Evolutionary conservation across 371 early-diverging fungal genomes (phyloP), one percentile per base, ranked within the genome.

Genomic region (Catenaria anguillulae): DNA sequence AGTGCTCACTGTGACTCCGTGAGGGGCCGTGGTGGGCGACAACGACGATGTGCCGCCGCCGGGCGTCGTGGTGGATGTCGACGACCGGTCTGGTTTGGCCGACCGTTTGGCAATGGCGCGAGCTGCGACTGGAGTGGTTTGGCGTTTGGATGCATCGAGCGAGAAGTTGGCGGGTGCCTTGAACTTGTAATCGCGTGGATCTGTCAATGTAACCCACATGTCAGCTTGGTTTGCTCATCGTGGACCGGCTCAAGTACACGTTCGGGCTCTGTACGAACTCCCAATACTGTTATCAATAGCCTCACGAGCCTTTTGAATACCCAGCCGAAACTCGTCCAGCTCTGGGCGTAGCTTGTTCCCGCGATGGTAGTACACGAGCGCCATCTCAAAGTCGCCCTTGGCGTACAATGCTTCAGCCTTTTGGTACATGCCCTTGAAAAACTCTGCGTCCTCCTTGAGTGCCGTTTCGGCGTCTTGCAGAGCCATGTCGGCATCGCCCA

Each of bases 231-330:
- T n/a, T n/a, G n/a, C n/a, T n/a, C n/a, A n/a, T n/a, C n/a, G n/a
- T n/a, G n/a, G n/a, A n/a, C n/a, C n/a, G n/a, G n/a, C n/a, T n/a
- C n/a, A n/a, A n/a, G n/a, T n/a, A n/a, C n/a, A n/a, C n/a, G 21
- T 60, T 48, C 23, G 40, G n/a, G n/a, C n/a, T n/a, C n/a, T n/a
- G n/a, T n/a, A n/a, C n/a, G n/a, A 31, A 65, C 73, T 75, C 1
- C 75, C 76, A 36, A 78, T 77, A 21, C 73, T 65, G 66, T 76
- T 76, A 46, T 78, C 72, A 58, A 78, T 78, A n/a, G 78, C 78
- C 64, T 78, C 78, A 17, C 77, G 60, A 15, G 70, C 63, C 63
- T 76, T 76, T 58, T 73, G 75, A 26, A 78, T 76, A 17, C 78
- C 78, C 40, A 71, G 59, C 34, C 77, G 62, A 55, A 76, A 78